These are phyloP conservation scores for Cyberlindnera bimundalis DNA, from an alignment of 805 yeast species.

Conservation along the genomic window DNA sequence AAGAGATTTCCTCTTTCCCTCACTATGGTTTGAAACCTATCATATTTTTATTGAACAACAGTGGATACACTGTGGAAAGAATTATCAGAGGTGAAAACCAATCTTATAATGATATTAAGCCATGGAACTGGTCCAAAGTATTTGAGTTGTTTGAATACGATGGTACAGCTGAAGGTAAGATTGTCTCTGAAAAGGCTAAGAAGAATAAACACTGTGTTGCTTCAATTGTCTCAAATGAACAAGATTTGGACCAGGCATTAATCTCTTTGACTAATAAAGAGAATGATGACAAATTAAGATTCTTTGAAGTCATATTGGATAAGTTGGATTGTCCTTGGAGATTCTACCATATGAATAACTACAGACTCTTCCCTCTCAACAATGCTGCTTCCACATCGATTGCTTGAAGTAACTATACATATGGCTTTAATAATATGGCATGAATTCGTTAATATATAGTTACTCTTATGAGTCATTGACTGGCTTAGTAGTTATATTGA, in stretches of 20 bases:
- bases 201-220: constrained; percentile 26
- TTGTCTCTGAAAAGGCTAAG: constrained; percentile 31
- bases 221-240: constrained; percentile 37
- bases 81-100: constrained; percentile 75
- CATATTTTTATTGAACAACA: constrained; percentile 74
- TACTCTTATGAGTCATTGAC: too few species aligned
- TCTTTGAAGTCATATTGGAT: constrained; percentile 60
- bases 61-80: constrained; percentile 89
- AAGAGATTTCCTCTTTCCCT: constrained; percentile 68
- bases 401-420: too few species aligned
- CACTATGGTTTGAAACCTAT: constrained; percentile 61
- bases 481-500: background rate
- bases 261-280: constrained; percentile 33
- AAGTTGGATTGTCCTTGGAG: constrained; percentile 64
- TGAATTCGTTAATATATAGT: too few species aligned
- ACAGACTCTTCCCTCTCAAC: constrained; percentile 25
- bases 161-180: constrained; percentile 7
- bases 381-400: constrained; percentile 2
- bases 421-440: too few species aligned
- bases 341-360: constrained; percentile 41
- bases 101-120: constrained; percentile 77
- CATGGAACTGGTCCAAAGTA: constrained; percentile 80
- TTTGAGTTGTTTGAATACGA: constrained; percentile 57
- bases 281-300: constrained; percentile 35
- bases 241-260: constrained; percentile 30